These are phyloP conservation scores for Aeschynomene evenia DNA, from an alignment of 306 rosid species.

Conservation along the genomic window DNA sequence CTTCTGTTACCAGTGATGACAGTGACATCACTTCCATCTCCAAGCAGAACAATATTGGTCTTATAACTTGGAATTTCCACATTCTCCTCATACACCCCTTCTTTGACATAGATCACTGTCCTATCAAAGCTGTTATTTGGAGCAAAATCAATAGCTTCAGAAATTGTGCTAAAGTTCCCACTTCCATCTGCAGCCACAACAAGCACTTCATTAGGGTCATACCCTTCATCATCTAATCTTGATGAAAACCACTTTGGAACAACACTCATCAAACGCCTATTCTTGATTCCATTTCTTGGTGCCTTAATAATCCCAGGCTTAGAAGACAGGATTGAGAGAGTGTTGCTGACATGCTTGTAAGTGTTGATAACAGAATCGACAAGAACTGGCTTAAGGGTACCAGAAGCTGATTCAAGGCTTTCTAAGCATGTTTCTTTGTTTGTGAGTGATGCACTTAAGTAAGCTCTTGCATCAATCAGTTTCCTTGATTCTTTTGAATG, in stretches of 20 bases:
- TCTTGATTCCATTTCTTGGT: constrained; percentile 26
- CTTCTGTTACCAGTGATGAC: constrained; percentile 61
- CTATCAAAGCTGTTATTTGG: constrained; percentile 66
- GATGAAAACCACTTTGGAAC: constrained; percentile 44
- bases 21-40: constrained; percentile 74
- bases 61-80: constrained; percentile 71
- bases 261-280: constrained; percentile 45
- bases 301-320: constrained; percentile 25
- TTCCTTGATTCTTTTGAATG: constrained; percentile 24
- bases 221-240: constrained; percentile 19
- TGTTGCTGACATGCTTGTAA: constrained; percentile 64
- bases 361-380: constrained; percentile 46
- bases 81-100: constrained; percentile 67
- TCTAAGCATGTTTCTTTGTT: constrained; percentile 81
- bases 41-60: constrained; percentile 65
- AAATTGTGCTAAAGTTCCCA: constrained; percentile 64
- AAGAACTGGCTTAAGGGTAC: constrained; percentile 56
- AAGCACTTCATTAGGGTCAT: constrained; percentile 29
- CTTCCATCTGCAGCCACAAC: constrained; percentile 74
- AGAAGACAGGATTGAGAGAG: constrained; percentile 60
- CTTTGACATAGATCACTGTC: constrained; percentile 54
- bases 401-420: constrained; percentile 65
- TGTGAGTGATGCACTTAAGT: constrained; percentile 80
- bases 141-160: constrained; percentile 60
- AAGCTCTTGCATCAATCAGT: constrained; percentile 56